phyloP scores from a whole-genome alignment of 305 asterid species.

The Caryopteris hybrid region DNA sequence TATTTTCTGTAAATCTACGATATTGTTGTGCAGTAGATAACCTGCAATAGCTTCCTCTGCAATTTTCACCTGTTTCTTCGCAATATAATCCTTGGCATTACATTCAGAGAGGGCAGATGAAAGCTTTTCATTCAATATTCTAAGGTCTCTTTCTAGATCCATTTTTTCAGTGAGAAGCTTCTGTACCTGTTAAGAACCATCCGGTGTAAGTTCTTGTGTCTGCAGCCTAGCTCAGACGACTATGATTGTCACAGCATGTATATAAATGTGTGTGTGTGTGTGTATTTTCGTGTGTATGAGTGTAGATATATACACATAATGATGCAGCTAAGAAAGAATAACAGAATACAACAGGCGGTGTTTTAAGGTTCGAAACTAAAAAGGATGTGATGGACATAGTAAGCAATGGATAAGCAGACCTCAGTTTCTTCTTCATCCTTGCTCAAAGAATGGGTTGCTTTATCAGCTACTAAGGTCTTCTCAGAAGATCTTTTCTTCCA shows the following conservation, averaged over 20 bases:
- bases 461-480: constrained; percentile 55
- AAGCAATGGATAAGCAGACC: constrained; percentile 18
- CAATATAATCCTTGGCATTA: constrained; percentile 57
- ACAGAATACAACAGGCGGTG: too few relatives aligned
- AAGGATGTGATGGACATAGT: too few relatives aligned
- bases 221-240: too few relatives aligned
- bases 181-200: constrained; percentile 39
- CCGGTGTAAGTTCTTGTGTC: too few relatives aligned
- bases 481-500: constrained; percentile 82
- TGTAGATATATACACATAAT: too few relatives aligned
- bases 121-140: constrained; percentile 50
- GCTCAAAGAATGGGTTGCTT: constrained; percentile 35
- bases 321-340: too few relatives aligned
- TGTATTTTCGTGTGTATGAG: too few relatives aligned
- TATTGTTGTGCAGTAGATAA: constrained; percentile 20
- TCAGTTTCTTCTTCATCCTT: constrained; percentile 48
- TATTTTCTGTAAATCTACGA: not conserved
- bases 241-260: not conserved
- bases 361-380: too few relatives aligned
- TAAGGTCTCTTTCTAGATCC: constrained; percentile 53
- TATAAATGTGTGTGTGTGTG: too few relatives aligned
- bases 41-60: constrained; percentile 94
- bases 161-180: constrained; percentile 47
- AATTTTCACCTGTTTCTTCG: constrained; percentile 69
- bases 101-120: constrained; percentile 59